These are phyloP conservation scores for Senna siamea DNA, from an alignment of 306 rosid genomes.

Conservation along the genomic window DNA sequence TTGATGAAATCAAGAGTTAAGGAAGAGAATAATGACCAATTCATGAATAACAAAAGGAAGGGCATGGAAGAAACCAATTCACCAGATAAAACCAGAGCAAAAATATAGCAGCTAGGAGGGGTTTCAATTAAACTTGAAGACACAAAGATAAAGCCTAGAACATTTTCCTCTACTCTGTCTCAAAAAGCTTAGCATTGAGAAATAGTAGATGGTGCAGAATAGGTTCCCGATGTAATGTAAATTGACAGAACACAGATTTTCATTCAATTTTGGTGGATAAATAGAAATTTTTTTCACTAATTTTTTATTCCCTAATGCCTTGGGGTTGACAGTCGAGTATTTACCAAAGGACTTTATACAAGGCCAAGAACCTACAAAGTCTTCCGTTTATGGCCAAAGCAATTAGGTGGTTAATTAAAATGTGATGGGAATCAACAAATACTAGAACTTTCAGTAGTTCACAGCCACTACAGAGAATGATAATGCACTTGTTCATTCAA, in stretches of 20 bases:
- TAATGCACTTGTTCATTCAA: neutral
- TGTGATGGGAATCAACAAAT: neutral
- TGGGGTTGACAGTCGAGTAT: neutral
- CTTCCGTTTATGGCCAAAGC: neutral
- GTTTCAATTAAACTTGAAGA: conserved; percentile 12
- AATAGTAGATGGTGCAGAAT: conserved; percentile 21
- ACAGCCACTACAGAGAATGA: neutral
- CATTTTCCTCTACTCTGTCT: conserved; percentile 21
- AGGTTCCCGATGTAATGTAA: conserved; percentile 33
- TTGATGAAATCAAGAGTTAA: conserved; percentile 56
- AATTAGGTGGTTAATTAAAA: neutral
- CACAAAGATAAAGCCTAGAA: conserved; percentile 28
- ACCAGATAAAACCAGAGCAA: conserved; percentile 51
- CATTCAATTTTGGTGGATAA: conserved; percentile 43
- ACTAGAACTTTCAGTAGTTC: neutral
- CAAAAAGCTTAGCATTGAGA: conserved; percentile 27
- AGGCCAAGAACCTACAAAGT: neutral
- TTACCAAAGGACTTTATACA: neutral
- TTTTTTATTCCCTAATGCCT: neutral
- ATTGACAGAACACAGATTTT: conserved; percentile 28
- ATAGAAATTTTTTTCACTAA: neutral
- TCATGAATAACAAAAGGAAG: conserved; percentile 40
- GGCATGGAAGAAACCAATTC: conserved; percentile 44
- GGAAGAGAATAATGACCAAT: conserved; percentile 43
- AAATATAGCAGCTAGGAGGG: conserved; percentile 32